A percentile compares a stretch with the other conserved stretches of the same genome.
Evolutionary conservation across 2,329 filamentous ascomycete genomes (phyloP).

Genomic region (Xylaria sp.): DNA sequence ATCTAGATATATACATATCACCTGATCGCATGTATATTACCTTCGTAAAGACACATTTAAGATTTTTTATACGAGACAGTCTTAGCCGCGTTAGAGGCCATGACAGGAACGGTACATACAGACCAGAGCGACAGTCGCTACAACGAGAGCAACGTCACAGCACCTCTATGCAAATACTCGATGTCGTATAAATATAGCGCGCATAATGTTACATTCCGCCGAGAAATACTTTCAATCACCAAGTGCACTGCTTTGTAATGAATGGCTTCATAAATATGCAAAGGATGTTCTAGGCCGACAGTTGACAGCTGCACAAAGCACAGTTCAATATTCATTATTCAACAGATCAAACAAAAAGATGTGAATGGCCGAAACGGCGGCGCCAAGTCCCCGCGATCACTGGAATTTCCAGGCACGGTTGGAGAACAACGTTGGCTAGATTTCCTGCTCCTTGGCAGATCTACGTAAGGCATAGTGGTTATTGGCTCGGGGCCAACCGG

Average conservation of each 20-base stretch:
- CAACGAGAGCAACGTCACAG: too few species aligned
- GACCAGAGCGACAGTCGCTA: too few species aligned
- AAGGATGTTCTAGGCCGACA: slow-evolving; percentile 26
- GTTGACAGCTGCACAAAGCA: slow-evolving; percentile 10
- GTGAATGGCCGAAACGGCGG: slow-evolving; percentile 13
- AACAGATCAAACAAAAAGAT: slow-evolving; percentile 11
- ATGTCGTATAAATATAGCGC: slow-evolving; percentile 8
- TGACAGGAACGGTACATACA: too few species aligned
- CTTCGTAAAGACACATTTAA: too few species aligned
- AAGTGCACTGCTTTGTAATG: slow-evolving; percentile 6
- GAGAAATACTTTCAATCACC: not conserved
- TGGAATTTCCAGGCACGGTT: slow-evolving; percentile 11
- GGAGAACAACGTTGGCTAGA: slow-evolving; percentile 23
- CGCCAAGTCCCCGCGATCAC: slow-evolving; percentile 7
- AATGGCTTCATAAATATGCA: slow-evolving; percentile 21
- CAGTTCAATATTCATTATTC: slow-evolving; percentile 28
- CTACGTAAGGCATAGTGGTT: slow-evolving; percentile 38
- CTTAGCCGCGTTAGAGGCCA: too few species aligned
- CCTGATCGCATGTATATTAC: too few species aligned
- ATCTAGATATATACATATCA: too few species aligned
- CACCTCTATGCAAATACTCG: too few species aligned
- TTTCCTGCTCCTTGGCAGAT: slow-evolving; percentile 18
- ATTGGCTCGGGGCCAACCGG: slow-evolving; percentile 41
- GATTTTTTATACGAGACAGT: too few species aligned
- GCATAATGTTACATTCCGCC: slow-evolving; percentile 13